Evolutionary conservation across 148 eudicot genomes (phyloP).

Genomic region (Fallopia convolvulus): DNA sequence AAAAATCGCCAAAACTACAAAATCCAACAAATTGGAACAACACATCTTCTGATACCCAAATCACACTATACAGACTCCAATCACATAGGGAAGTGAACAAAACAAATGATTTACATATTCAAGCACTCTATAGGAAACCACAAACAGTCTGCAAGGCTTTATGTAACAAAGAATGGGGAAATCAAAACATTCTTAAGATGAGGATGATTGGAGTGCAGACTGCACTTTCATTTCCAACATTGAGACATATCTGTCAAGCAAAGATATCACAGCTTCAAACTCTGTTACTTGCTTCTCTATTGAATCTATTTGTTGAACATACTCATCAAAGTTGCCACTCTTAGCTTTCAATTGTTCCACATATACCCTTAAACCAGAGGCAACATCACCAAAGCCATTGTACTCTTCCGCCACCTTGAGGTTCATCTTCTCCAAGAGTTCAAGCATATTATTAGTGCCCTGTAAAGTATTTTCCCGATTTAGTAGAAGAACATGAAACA

Average conservation of each 20-base stretch:
- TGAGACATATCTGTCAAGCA: slow-evolving; percentile 81
- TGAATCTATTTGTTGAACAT: slow-evolving; percentile 74
- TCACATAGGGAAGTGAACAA: not conserved
- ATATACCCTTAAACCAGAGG: slow-evolving; percentile 86
- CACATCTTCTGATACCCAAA: not conserved
- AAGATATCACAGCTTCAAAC: slow-evolving; percentile 83
- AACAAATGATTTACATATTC: not conserved
- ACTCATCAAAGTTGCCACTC: slow-evolving; percentile 67
- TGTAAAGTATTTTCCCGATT: slow-evolving; percentile 11
- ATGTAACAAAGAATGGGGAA: not conserved
- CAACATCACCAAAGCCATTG: slow-evolving; percentile 70
- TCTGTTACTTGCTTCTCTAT: slow-evolving; percentile 87
- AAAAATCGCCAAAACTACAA: not conserved
- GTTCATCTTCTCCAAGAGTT: slow-evolving; percentile 89
- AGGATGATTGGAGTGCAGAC: slow-evolving; percentile 48
- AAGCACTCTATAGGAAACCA: not conserved
- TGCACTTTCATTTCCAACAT: slow-evolving; percentile 69
- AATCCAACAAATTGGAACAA: not conserved
- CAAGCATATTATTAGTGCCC: slow-evolving; percentile 74
- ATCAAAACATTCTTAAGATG: slow-evolving; percentile 20
- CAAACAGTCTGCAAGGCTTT: not conserved
- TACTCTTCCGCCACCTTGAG: slow-evolving; percentile 88
- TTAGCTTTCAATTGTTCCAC: slow-evolving; percentile 83
- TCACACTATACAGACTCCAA: slow-evolving; percentile 1
- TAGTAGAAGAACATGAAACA: not conserved